Percentiles rank a stretch among this genome's conserved stretches.
Evolutionary conservation across 2,329 filamentous ascomycete genomes (phyloP).

Genomic region (Aureobasidium sp.): DNA sequence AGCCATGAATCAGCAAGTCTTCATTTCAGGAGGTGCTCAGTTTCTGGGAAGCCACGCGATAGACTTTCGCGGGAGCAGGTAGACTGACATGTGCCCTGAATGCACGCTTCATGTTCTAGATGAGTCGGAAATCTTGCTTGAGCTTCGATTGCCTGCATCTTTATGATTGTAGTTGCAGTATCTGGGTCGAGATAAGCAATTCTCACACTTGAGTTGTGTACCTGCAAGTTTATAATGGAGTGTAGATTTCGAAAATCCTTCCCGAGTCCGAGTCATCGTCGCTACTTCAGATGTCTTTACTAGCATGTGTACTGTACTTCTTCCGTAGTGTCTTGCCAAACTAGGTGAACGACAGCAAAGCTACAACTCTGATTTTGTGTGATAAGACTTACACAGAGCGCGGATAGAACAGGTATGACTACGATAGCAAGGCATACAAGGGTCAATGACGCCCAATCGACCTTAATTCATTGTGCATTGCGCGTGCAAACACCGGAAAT

Average conservation of each 20-base stretch:
- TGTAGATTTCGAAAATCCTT: background rate
- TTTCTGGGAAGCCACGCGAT: background rate
- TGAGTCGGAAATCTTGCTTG: background rate
- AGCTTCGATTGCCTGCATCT: background rate
- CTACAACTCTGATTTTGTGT: background rate
- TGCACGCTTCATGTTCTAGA: background rate
- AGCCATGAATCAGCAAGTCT: background rate
- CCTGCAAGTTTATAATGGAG: background rate
- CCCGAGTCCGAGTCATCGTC: background rate
- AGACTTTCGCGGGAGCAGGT: background rate
- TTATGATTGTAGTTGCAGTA: background rate
- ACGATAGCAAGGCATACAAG: constrained; percentile 37
- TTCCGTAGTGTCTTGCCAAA: constrained; percentile 36
- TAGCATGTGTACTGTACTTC: constrained; percentile 34
- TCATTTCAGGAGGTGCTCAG: background rate
- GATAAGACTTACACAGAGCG: constrained; percentile 28
- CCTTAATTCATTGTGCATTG: too few species aligned
- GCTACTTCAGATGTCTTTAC: constrained; percentile 31
- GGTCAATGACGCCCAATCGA: constrained; percentile 28
- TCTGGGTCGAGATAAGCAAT: background rate
- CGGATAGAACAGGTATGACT: constrained; percentile 42
- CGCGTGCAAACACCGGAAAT: constrained; percentile 19
- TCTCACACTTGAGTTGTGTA: background rate
- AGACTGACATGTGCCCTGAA: background rate
- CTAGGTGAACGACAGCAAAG: constrained; percentile 17